Conservation (phyloP, 2,329 filamentous ascomycete species). For the Talaromyces funiculosus region DNA sequence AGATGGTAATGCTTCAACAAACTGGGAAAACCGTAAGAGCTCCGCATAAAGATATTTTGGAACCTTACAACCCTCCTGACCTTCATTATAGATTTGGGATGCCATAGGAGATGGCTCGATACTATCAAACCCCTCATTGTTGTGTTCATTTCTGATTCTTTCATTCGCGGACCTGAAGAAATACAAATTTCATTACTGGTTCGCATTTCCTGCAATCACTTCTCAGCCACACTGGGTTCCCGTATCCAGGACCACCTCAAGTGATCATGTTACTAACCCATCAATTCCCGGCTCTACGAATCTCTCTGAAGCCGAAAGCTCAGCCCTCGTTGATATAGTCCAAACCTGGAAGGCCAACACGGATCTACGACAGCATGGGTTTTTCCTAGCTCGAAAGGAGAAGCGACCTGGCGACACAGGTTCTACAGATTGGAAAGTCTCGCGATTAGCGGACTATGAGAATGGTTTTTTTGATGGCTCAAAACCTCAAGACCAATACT, state of each 20-base stretch:
- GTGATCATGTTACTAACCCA: constrained; percentile 18
- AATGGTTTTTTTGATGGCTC: constrained; percentile 76
- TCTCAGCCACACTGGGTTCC: constrained; percentile 79
- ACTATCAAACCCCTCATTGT: constrained; percentile 85
- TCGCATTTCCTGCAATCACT: constrained; percentile 88
- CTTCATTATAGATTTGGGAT: constrained; percentile 71
- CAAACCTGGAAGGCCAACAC: constrained; percentile 81
- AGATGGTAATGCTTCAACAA: constrained; percentile 67
- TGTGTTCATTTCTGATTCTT: constrained; percentile 81
- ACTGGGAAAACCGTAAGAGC: constrained; percentile 66
- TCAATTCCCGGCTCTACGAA: constrained; percentile 22
- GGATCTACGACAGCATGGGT: constrained; percentile 81
- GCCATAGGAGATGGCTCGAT: constrained; percentile 95
- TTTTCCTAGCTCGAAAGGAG: constrained; percentile 85
- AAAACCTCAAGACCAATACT: constrained; percentile 66
- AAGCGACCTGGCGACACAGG: constrained; percentile 38
- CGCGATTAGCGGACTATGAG: constrained; percentile 71
- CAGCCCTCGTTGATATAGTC: constrained; percentile 71
- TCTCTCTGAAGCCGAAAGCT: constrained; percentile 65
- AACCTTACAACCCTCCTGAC: constrained; percentile 11
- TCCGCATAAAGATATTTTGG: not conserved
- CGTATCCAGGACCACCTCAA: constrained; percentile 20
- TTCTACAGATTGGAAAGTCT: constrained; percentile 68
- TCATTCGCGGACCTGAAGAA: constrained; percentile 96
- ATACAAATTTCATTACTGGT: constrained; percentile 97